phyloP scores from a whole-genome alignment of 2,329 filamentous ascomycete genomes.

The Pseudonectria buxi region DNA sequence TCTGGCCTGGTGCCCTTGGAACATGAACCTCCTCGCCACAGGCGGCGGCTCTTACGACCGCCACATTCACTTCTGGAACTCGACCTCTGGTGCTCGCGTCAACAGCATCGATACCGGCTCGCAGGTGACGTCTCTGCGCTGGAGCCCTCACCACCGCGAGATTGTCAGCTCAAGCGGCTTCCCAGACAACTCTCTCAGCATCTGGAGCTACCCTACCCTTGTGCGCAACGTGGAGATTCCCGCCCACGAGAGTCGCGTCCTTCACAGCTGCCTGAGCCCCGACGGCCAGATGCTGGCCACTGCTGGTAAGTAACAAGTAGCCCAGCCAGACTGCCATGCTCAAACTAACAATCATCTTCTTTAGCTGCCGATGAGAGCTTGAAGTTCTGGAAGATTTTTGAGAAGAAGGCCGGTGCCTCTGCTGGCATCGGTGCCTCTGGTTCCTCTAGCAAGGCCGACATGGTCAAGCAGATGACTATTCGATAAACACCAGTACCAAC shows the following conservation, averaged over 20 bases:
- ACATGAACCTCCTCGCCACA: slow-evolving; percentile 91
- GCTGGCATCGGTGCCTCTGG: slow-evolving; percentile 59
- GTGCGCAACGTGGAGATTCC: slow-evolving; percentile 98
- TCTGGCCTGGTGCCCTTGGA: slow-evolving; percentile 98
- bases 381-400: slow-evolving; percentile 99
- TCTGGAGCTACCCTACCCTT: slow-evolving; percentile 97
- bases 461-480: slow-evolving; percentile 94
- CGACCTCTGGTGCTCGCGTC: slow-evolving; percentile 90
- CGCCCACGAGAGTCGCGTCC: slow-evolving; percentile 90
- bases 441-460: slow-evolving; percentile 70
- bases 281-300: slow-evolving; percentile 98
- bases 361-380: slow-evolving; percentile 86
- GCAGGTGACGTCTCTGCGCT: slow-evolving; percentile 91
- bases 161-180: slow-evolving; percentile 96
- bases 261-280: slow-evolving; percentile 94
- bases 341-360: slow-evolving; percentile 1
- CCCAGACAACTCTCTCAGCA: slow-evolving; percentile 97
- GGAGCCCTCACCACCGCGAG: slow-evolving; percentile 96
- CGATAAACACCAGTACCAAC: slow-evolving; percentile 46
- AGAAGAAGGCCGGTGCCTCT: slow-evolving; percentile 83
- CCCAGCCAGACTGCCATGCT: neutral
- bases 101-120: slow-evolving; percentile 99
- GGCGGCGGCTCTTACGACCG: slow-evolving; percentile 94
- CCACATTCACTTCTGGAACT: slow-evolving; percentile 99
- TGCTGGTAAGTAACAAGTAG: slow-evolving; percentile 51